phyloP scores from a whole-genome alignment of 306 rosid species.

The Cucumis hystrix region DNA sequence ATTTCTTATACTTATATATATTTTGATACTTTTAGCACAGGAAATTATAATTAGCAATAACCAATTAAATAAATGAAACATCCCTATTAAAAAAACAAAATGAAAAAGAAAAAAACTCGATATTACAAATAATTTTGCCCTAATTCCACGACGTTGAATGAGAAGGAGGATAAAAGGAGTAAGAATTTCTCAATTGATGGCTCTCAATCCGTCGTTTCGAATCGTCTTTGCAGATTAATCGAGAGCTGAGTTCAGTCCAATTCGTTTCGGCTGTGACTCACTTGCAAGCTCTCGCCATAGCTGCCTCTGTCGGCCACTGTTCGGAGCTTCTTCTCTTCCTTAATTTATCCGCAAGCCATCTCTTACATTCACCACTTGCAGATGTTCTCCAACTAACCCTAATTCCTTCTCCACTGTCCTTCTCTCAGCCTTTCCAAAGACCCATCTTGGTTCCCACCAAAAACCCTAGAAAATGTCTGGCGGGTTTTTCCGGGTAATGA shows the following conservation, averaged over 20 bases:
- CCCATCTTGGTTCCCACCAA: conserved; percentile 8
- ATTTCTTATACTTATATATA: too few relatives aligned
- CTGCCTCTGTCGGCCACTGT: background rate
- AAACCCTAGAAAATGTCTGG: conserved; percentile 78
- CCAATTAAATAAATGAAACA: too few relatives aligned
- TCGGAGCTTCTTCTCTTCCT: background rate
- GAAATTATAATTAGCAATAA: too few relatives aligned
- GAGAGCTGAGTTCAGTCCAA: background rate
- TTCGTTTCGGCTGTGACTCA: background rate
- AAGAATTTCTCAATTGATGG: background rate
- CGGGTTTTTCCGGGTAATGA: conserved; percentile 82
- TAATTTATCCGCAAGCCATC: background rate
- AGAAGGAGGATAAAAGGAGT: background rate
- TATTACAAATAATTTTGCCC: background rate
- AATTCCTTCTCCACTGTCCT: background rate
- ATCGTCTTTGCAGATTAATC: background rate
- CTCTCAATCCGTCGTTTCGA: background rate
- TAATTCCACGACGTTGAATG: background rate
- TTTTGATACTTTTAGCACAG: too few relatives aligned
- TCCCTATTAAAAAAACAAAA: too few relatives aligned
- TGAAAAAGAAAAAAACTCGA: background rate
- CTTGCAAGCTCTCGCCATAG: background rate
- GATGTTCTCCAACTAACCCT: conserved; percentile 1
- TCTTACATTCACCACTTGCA: background rate
- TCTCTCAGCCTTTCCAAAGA: conserved; percentile 15